Conservation (phyloP, 805 yeast species). For the Barnettozyma salicaria region DNA sequence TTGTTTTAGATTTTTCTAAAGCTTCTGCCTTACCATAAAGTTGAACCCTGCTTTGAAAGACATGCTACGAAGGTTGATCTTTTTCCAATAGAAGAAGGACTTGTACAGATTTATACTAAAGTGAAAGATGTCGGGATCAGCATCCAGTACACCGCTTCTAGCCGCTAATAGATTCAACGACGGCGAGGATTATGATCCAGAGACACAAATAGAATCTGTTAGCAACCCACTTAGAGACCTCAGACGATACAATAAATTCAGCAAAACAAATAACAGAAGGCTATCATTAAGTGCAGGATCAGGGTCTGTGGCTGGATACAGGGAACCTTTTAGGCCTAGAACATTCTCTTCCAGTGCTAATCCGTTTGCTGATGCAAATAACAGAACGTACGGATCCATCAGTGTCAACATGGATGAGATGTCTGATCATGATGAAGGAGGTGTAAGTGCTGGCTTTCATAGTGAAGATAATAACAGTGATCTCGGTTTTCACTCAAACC, state of each 20-base stretch:
- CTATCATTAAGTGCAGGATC: constrained; percentile 1
- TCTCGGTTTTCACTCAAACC: constrained; percentile 35
- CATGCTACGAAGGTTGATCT: no score
- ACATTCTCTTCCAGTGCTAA: constrained; percentile 3
- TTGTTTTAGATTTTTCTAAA: no score
- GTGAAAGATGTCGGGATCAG: constrained; percentile 6
- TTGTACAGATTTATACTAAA: not conserved
- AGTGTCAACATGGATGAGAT: constrained; percentile 6
- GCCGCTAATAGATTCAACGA: constrained; percentile 1
- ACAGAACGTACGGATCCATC: constrained; percentile 7
- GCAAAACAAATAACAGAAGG: constrained; percentile 3
- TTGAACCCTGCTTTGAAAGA: no score
- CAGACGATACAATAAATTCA: constrained; percentile 6
- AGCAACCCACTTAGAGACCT: constrained; percentile 8
- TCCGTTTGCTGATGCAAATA: constrained; percentile 1
- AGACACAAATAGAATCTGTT: constrained; percentile 1
- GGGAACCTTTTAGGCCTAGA: no score
- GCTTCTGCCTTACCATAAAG: no score
- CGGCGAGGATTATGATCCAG: not conserved
- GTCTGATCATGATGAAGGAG: constrained; percentile 5
- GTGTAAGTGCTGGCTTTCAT: no score
- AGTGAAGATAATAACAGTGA: constrained; percentile 9
- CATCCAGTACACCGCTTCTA: constrained; percentile 7
- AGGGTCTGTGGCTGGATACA: no score
- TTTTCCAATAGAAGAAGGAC: no score